These are phyloP conservation scores for Mucor circinelloides DNA, from an alignment of 371 early-diverging fungal species.

Conservation along the genomic window DNA sequence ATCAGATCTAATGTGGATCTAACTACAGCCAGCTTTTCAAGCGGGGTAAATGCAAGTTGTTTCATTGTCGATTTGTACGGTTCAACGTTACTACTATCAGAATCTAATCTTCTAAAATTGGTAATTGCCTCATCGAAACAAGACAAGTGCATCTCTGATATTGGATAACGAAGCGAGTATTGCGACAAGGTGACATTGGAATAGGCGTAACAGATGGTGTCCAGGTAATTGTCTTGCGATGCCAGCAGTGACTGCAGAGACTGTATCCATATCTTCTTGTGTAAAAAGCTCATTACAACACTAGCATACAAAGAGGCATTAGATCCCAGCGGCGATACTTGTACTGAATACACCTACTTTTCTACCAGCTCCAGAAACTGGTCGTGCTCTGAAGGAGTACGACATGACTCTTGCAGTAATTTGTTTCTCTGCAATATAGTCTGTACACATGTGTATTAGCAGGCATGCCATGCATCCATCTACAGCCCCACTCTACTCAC, in stretches of 20 bases:
- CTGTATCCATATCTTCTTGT: conserved; percentile 64
- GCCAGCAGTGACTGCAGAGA: conserved; percentile 52
- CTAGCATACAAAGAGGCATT: conserved; percentile 25
- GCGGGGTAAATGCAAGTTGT: conserved; percentile 46
- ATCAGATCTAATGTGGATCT: conserved; percentile 45
- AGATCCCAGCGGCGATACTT: background rate
- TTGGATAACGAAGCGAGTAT: conserved; percentile 45
- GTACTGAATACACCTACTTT: conserved; percentile 42
- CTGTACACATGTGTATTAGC: conserved; percentile 14
- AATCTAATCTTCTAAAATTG: conserved; percentile 36
- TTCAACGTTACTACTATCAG: conserved; percentile 23
- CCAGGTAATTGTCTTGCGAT: conserved; percentile 44
- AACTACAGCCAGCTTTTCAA: conserved; percentile 48
- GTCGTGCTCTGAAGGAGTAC: conserved; percentile 57
- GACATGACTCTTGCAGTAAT: conserved; percentile 43
- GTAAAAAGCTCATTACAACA: conserved; percentile 59
- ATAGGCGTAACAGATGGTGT: conserved; percentile 37
- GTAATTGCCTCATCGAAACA: conserved; percentile 37
- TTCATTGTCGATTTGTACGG: conserved; percentile 10
- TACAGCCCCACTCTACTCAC: conserved; percentile 19
- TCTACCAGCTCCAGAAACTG: conserved; percentile 60
- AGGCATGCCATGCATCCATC: background rate
- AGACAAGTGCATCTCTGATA: conserved; percentile 43
- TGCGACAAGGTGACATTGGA: conserved; percentile 37
- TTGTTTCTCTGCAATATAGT: conserved; percentile 46